Conservation (phyloP, 139 green algal species). For the Ostreobium quekettii region DNA sequence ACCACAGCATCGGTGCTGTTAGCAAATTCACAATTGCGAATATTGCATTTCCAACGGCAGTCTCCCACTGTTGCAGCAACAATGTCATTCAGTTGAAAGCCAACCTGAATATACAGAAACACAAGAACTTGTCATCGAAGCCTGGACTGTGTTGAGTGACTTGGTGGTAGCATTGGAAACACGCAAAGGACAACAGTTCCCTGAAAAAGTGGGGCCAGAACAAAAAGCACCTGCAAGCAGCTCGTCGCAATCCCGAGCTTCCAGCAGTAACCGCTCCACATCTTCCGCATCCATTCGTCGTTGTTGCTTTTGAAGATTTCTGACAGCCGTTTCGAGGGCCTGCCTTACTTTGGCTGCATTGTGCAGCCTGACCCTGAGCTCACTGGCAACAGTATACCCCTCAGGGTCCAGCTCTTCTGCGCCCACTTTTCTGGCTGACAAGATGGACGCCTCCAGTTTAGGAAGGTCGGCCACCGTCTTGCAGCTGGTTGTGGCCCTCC, state of each 20-base stretch:
- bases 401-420: constrained; percentile 54
- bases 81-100: neutral
- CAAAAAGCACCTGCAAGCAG: neutral
- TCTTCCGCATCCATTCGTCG: constrained; percentile 37
- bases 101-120: neutral
- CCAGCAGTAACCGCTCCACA: constrained; percentile 32
- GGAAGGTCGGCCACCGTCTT: constrained; percentile 47
- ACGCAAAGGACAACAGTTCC: neutral
- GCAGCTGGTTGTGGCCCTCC: constrained; percentile 35
- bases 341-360: constrained; percentile 27
- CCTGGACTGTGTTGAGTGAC: constrained; percentile 7
- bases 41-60: no score
- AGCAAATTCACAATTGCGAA: no score
- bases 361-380: constrained; percentile 43
- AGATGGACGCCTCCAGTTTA: constrained; percentile 56
- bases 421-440: constrained; percentile 56
- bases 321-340: constrained; percentile 40
- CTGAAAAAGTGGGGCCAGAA: constrained; percentile 1
- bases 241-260: constrained; percentile 14
- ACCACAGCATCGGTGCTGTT: neutral
- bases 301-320: constrained; percentile 29
- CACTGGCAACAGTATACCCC: constrained; percentile 42
- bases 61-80: constrained; percentile 24
- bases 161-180: constrained; percentile 11
- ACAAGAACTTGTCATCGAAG: neutral